phyloP scores from a whole-genome alignment of 352 stramenopile genomes.

The Saprolegnia parasitica region DNA sequence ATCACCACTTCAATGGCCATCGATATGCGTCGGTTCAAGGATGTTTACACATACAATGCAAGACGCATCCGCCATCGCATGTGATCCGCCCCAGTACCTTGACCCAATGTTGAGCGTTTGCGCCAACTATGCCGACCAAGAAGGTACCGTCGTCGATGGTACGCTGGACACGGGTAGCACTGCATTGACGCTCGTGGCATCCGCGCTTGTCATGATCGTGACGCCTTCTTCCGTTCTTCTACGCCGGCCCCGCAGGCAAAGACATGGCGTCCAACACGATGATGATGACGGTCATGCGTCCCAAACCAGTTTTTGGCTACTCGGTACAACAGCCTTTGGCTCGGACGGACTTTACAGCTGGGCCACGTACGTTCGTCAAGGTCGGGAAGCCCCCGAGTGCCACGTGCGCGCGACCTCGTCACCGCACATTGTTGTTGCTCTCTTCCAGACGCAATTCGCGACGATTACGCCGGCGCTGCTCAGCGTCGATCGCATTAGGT shows the following conservation, averaged over 20 bases:
- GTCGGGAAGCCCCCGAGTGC: slow-evolving; percentile 41
- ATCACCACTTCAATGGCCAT: neutral
- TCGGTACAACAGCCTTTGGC: slow-evolving; percentile 58
- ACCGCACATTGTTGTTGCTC: slow-evolving; percentile 61
- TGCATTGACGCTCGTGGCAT: slow-evolving; percentile 52
- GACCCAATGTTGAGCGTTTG: slow-evolving; percentile 36
- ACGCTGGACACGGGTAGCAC: slow-evolving; percentile 50
- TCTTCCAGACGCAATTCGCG: slow-evolving; percentile 83
- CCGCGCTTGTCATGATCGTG: slow-evolving; percentile 66
- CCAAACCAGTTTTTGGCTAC: slow-evolving; percentile 81
- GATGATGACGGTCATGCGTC: slow-evolving; percentile 73
- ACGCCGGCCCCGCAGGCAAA: slow-evolving; percentile 63
- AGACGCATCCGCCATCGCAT: neutral
- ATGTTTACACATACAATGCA: no score
- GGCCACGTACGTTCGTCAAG: slow-evolving; percentile 50
- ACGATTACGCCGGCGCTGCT: slow-evolving; percentile 74
- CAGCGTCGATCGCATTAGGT: slow-evolving; percentile 79
- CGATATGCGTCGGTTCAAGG: no score
- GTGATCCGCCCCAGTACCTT: slow-evolving; percentile 36
- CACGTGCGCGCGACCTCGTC: slow-evolving; percentile 62
- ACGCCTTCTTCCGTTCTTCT: slow-evolving; percentile 68
- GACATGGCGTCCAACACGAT: slow-evolving; percentile 77
- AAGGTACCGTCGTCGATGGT: slow-evolving; percentile 38
- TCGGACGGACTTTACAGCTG: slow-evolving; percentile 55
- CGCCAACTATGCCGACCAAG: slow-evolving; percentile 38